These are phyloP conservation scores for grape (Vitis vinifera) DNA, from an alignment of 164 flowering plant species.

Conservation along the genomic window ASM3070453v1 NC_081821.1:3166501-3167000, in stretches of 20 bases:
- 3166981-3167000: too few relatives aligned
- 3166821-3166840: slow-evolving; percentile 41
- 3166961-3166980: too few relatives aligned
- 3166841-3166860: slow-evolving; percentile 67
- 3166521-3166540: neutral
- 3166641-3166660: neutral
- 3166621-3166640: neutral
- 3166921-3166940: neutral
- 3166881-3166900: slow-evolving; percentile 67
- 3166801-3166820: slow-evolving; percentile 50
- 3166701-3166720: neutral
- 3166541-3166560: neutral
- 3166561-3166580: neutral
- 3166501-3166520: neutral
- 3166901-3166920: neutral
- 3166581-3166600: neutral
- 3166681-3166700: neutral
- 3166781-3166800: slow-evolving; percentile 65
- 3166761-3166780: slow-evolving; percentile 32
- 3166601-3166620: slow-evolving; percentile 1
- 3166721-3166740: neutral
- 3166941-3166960: neutral
- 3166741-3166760: neutral
- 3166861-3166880: slow-evolving; percentile 83
- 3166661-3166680: neutral